Evolutionary conservation across 1,284 basidiomycete genomes (phyloP).

Genomic region (Pseudozyma sp.): DNA sequence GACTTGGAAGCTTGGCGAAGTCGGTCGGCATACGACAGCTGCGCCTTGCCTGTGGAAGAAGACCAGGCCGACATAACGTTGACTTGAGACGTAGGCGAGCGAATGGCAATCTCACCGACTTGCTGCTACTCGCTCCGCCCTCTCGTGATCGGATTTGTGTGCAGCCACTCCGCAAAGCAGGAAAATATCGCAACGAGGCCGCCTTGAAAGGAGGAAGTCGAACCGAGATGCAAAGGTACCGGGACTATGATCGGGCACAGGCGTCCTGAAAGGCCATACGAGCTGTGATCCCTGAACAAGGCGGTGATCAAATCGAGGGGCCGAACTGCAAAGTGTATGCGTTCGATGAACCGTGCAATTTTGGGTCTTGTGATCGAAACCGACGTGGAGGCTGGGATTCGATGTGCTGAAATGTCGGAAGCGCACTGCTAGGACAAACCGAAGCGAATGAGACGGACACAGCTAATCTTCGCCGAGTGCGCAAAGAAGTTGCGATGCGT

Average conservation of each 20-base stretch:
- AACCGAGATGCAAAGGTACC: neutral
- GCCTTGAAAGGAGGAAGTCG: neutral
- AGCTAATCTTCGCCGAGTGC: no score
- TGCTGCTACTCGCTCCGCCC: constrained; percentile 22
- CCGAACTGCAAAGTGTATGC: no score
- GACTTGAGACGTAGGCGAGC: constrained; percentile 9
- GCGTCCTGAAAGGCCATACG: neutral
- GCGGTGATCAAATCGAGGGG: neutral
- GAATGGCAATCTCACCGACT: constrained; percentile 5
- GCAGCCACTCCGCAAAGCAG: constrained; percentile 1
- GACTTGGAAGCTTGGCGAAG: constrained; percentile 48
- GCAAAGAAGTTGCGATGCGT: no score
- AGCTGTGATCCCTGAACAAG: neutral
- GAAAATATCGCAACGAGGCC: neutral
- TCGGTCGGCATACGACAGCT: constrained; percentile 56
- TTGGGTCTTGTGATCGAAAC: no score
- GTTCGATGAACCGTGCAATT: no score
- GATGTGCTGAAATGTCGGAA: no score
- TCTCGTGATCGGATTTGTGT: neutral
- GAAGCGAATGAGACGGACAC: no score
- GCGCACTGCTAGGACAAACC: no score
- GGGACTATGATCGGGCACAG: constrained; percentile 8
- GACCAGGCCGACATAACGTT: constrained; percentile 58
- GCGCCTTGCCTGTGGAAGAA: constrained; percentile 50
- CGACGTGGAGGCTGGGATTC: no score